Percentiles rank a stretch among this genome's conserved stretches.
phyloP scores from a whole-genome alignment of 2,329 filamentous ascomycete species.

The Claviceps humidiphila region DNA sequence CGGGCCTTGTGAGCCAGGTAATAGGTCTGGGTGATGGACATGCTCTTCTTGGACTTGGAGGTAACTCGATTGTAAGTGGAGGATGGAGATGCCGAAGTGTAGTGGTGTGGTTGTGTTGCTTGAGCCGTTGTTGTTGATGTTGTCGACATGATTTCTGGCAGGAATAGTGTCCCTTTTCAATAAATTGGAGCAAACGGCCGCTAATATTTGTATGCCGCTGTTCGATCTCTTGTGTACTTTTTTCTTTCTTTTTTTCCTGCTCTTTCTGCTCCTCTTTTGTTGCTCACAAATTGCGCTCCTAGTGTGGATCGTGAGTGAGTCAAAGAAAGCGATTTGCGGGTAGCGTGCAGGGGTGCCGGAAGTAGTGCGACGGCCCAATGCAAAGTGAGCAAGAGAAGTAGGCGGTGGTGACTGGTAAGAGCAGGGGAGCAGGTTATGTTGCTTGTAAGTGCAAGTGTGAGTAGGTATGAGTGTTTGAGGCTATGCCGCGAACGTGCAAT shows the following conservation, averaged over 20 bases:
- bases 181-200: too few species aligned
- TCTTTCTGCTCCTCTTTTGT: constrained; percentile 12
- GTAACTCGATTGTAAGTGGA: constrained; percentile 19
- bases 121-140: constrained; percentile 13
- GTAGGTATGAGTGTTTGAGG: not conserved
- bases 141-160: too few species aligned
- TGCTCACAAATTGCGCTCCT: not conserved
- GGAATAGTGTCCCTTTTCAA: too few species aligned
- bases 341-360: not conserved
- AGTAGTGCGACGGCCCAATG: not conserved
- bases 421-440: too few species aligned
- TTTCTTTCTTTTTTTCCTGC: constrained; percentile 3
- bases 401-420: too few species aligned
- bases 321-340: not conserved
- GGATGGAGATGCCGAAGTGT: constrained; percentile 8
- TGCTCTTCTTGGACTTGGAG: constrained; percentile 53
- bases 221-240: not conserved
- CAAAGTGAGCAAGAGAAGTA: too few species aligned
- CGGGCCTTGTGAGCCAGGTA: constrained; percentile 94
- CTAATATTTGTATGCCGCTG: too few species aligned
- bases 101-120: constrained; percentile 13
- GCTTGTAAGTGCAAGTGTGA: not conserved
- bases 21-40: constrained; percentile 98
- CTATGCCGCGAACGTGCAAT: not conserved
- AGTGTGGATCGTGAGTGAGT: constrained; percentile 10